phyloP scores from a whole-genome alignment of 2,329 filamentous ascomycete species.

The Cladosporium colombiae region DNA sequence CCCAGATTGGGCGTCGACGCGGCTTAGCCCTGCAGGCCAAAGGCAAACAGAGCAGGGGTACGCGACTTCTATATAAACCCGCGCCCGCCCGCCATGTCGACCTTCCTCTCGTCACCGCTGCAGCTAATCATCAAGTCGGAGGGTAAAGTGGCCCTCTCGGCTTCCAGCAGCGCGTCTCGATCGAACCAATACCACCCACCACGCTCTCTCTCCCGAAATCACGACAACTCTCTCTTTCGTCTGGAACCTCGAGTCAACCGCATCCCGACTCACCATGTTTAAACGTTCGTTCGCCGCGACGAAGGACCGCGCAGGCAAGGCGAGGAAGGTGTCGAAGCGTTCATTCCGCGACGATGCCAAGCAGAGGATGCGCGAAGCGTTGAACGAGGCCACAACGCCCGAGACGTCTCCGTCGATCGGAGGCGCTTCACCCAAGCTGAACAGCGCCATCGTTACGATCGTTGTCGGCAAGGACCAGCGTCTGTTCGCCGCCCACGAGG shows the following conservation, averaged over 20 bases:
- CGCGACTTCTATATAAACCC: slow-evolving; percentile 12
- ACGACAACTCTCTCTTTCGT: slow-evolving; percentile 26
- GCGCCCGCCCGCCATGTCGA: slow-evolving; percentile 20
- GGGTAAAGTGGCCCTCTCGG: slow-evolving; percentile 45
- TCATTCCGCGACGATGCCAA: slow-evolving; percentile 75
- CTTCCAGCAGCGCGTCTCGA: slow-evolving; percentile 54
- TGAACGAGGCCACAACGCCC: slow-evolving; percentile 57
- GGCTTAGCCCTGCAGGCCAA: slow-evolving; percentile 4
- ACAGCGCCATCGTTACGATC: slow-evolving; percentile 79
- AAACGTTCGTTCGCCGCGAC: slow-evolving; percentile 84
- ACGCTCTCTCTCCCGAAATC: slow-evolving; percentile 48
- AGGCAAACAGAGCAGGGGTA: slow-evolving; percentile 18
- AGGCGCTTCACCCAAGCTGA: slow-evolving; percentile 52
- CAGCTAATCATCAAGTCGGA: slow-evolving; percentile 31
- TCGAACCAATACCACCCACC: slow-evolving; percentile 36
- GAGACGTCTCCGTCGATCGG: slow-evolving; percentile 39
- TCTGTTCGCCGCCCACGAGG: slow-evolving; percentile 92
- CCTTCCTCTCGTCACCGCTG: slow-evolving; percentile 34
- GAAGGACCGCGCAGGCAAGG: slow-evolving; percentile 85
- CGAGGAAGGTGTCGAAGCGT: slow-evolving; percentile 76
- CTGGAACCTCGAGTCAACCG: not conserved
- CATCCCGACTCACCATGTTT: slow-evolving; percentile 66
- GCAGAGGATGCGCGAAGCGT: slow-evolving; percentile 83
- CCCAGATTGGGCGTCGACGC: slow-evolving; percentile 14
- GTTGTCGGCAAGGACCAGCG: slow-evolving; percentile 81